phyloP scores from a whole-genome alignment of 2,329 filamentous ascomycete species.

The Epicoccum nigrum region DNA sequence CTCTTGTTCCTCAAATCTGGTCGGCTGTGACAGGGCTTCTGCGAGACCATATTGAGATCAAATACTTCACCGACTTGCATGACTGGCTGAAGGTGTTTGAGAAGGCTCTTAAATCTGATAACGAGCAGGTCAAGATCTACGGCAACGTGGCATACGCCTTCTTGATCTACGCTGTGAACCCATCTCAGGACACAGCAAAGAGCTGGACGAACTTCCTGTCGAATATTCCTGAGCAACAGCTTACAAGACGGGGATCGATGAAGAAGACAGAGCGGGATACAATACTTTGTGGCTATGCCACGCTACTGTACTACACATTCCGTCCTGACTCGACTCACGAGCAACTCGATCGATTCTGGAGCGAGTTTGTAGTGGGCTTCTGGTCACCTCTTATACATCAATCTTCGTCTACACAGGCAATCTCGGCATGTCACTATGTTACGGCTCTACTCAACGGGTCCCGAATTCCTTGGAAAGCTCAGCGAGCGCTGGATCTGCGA shows the following conservation, averaged over 20 bases:
- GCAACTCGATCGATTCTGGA: conserved; percentile 81
- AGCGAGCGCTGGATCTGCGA: conserved; percentile 68
- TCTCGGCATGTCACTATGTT: conserved; percentile 66
- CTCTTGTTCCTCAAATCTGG: conserved; percentile 86
- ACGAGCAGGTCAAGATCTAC: conserved; percentile 66
- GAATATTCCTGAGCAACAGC: conserved; percentile 35
- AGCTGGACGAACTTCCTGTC: conserved; percentile 47
- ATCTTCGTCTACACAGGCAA: conserved; percentile 28
- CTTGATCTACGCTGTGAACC: conserved; percentile 75
- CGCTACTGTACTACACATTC: conserved; percentile 55
- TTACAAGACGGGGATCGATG: conserved; percentile 63
- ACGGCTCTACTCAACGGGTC: conserved; percentile 70
- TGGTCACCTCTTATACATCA: conserved; percentile 51
- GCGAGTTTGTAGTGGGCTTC: conserved; percentile 70
- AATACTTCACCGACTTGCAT: conserved; percentile 73
- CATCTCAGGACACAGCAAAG: conserved; percentile 63
- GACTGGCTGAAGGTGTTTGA: conserved; percentile 82
- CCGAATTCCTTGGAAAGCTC: conserved; percentile 73
- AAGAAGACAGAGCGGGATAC: conserved; percentile 65
- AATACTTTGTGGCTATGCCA: conserved; percentile 75
- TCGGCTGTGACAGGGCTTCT: conserved; percentile 80
- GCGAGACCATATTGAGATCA: conserved; percentile 63
- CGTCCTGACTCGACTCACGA: conserved; percentile 69
- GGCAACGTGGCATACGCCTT: conserved; percentile 87
- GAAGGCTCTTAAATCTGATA: conserved; percentile 80